Percentiles rank a stretch among this genome's conserved stretches.
These are phyloP conservation scores for Paraurostyla sp. DNA, from an alignment of 73 alveolate genomes.

Conservation along the genomic window DNA sequence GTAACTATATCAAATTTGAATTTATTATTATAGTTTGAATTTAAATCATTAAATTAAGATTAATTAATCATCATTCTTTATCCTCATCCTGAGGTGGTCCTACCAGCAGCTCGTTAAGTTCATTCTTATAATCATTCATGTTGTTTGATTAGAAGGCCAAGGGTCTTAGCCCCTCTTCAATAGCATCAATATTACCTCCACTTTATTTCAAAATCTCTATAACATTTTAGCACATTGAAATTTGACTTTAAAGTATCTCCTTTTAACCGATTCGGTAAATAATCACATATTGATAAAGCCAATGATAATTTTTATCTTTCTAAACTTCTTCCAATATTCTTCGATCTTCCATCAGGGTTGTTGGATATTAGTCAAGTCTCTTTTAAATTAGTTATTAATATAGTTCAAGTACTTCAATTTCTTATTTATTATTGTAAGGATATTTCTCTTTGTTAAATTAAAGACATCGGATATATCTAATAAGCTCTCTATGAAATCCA, in stretches of 20 bases:
- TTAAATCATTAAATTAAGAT: background rate
- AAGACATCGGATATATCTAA: conserved; percentile 1
- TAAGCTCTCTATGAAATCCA: conserved; percentile 38
- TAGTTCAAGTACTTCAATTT: conserved; percentile 3
- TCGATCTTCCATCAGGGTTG: background rate
- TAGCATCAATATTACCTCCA: background rate
- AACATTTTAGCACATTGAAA: background rate
- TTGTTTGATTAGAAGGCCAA: background rate
- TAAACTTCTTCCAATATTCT: background rate
- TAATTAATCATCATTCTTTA: too few relatives aligned
- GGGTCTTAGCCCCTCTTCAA: background rate
- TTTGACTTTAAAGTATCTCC: conserved; percentile 18
- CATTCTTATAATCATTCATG: conserved; percentile 44
- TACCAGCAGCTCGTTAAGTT: background rate
- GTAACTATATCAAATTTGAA: background rate
- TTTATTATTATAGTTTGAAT: conserved; percentile 22
- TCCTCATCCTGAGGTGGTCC: too few relatives aligned
- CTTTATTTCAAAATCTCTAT: background rate
- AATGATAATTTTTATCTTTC: background rate
- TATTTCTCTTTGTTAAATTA: background rate
- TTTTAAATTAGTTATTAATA: background rate
- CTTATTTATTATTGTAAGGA: background rate
- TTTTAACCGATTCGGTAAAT: conserved; percentile 51
- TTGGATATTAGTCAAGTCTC: conserved; percentile 6
- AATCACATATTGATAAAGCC: conserved; percentile 52